Base-by-base conservation (phyloP, 2,329 filamentous ascomycete species). In the Neophaeococcomyces mojaviensis region DNA sequence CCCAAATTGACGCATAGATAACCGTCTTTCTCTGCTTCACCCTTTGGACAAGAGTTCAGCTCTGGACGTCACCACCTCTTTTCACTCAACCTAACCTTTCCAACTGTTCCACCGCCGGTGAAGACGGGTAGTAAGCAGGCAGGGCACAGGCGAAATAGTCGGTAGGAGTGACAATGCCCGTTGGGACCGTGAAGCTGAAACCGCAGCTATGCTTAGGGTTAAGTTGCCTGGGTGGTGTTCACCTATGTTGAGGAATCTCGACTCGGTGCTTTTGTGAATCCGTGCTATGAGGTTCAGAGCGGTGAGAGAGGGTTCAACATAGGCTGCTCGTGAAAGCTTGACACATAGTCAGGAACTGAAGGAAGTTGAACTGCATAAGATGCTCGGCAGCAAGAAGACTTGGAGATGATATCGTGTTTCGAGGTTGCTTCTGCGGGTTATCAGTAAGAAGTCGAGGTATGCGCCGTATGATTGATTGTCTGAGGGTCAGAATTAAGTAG, bases 161-260 rank as follows among this genome's bases (percentile, higher is more conserved):
- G 75, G 71, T 72, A 70, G 68, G 76, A 69, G 75, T 37, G 33
- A 81, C 81, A 81, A 84, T 82, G 41, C 41, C 41, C 13, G n/a
- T 20, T 26, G 12, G 66, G 64, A 74, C 73, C 79, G 79, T 80
- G 85, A 88, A 61, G 76, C 84, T 86, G 48, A 62, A 79, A 81
- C 86, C 85, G 84, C 80, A 72, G 66, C 63, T 71, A 68, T 71
- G 72, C 77, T 85, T 95, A 95, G 89, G 89, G 89, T 94, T 95
- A 94, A 89, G 86, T 89, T 89, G 86, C 87, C 81, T 83, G 68
- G 68, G 71, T 72, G 73, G 79, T 82, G 78, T 75, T 77, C 68
- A 66, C 64, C 49, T 57, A 54, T 50, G 53, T 54, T 51, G 52
- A 55, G 45, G 55, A 55, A 57, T 51, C 48, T 55, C 61, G 61